Base-by-base conservation (phyloP, 2,329 filamentous ascomycete species). In the Phialocephala sp. region DNA sequence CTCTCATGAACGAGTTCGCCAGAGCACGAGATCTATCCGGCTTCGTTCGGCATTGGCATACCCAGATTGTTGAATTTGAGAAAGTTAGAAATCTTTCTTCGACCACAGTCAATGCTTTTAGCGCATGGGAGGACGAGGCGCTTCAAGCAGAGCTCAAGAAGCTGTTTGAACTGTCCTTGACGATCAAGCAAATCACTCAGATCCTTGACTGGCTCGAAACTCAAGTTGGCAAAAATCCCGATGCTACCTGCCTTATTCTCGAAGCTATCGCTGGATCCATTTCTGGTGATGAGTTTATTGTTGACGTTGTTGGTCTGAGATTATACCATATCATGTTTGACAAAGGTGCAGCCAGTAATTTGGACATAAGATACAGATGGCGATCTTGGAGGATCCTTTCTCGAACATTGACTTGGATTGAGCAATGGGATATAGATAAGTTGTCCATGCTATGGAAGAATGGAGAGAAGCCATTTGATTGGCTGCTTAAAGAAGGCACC, bases 1-100 rank as follows among this genome's bases (percentile, higher is more conserved):
- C 80, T n/a, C 70, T 83, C 11, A 77, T 80, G 73, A 69, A 72
- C 20, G 79, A 77, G n/a, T 82, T 80, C 66, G 70, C 76, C 20
- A 77, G 77, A 66, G 75, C 78, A 45, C 76, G 80, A 64, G 76
- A 81, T 66, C 69, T 81, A 4, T 71, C 75, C 22, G 77, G 76
- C 1, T 82, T 82, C 59, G 68, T 81, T 22, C 74, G 70, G 11
- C 76, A 76, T 61, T 82, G 80, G 80, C 76, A 75, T 65, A 58
- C 63, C 27, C 72, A 76, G 56, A 67, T 76, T 32, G 68, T 72
- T 41, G 64, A 66, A 35, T 73, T 70, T 62, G 72, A 74, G 52
- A 71, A 68, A 45, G 66, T 77, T 41, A 69, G 70, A 24, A 66
- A 50, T n/a, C 22, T 45, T 32, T 15, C 54, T 3, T 22, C 55